A percentile compares a stretch with the other conserved stretches of the same genome.
Evolutionary conservation across 164 flowering plant species (phyloP).

Genomic region (Piper betle): DNA sequence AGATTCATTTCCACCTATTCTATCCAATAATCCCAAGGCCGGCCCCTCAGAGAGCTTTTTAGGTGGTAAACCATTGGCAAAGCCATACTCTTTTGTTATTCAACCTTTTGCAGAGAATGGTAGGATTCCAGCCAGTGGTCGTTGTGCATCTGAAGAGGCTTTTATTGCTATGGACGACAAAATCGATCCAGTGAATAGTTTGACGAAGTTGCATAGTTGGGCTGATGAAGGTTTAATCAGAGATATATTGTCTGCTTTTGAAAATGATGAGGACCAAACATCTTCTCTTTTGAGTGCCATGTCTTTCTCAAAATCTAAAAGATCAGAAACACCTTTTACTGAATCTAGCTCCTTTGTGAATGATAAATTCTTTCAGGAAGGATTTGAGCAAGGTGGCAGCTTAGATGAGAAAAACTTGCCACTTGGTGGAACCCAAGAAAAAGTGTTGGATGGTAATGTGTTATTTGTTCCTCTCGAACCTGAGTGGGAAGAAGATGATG

Average conservation of each 20-base stretch:
- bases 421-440: slow-evolving; percentile 1
- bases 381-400: background rate
- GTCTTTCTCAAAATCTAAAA: slow-evolving; percentile 21
- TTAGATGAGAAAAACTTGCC: slow-evolving; percentile 3
- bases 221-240: slow-evolving; percentile 59
- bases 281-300: slow-evolving; percentile 38
- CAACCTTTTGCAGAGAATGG: slow-evolving; percentile 19
- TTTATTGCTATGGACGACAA: slow-evolving; percentile 4
- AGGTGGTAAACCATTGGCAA: slow-evolving; percentile 7
- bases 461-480: slow-evolving; percentile 50
- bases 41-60: slow-evolving; percentile 4
- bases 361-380: background rate
- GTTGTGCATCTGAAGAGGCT: slow-evolving; percentile 7
- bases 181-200: slow-evolving; percentile 15
- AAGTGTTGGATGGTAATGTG: slow-evolving; percentile 13
- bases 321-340: slow-evolving; percentile 1
- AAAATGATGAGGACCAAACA: slow-evolving; percentile 41
- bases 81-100: slow-evolving; percentile 42
- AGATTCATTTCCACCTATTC: slow-evolving; percentile 50
- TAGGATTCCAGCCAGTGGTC: slow-evolving; percentile 3
- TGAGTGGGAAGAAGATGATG: slow-evolving; percentile 87
- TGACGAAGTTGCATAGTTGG: slow-evolving; percentile 43
- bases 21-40: slow-evolving; percentile 7
- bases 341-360: slow-evolving; percentile 2
- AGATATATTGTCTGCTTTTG: slow-evolving; percentile 53